Base-by-base conservation (phyloP, 2,329 filamentous ascomycete genomes). In the Fusarium napiforme region DNA sequence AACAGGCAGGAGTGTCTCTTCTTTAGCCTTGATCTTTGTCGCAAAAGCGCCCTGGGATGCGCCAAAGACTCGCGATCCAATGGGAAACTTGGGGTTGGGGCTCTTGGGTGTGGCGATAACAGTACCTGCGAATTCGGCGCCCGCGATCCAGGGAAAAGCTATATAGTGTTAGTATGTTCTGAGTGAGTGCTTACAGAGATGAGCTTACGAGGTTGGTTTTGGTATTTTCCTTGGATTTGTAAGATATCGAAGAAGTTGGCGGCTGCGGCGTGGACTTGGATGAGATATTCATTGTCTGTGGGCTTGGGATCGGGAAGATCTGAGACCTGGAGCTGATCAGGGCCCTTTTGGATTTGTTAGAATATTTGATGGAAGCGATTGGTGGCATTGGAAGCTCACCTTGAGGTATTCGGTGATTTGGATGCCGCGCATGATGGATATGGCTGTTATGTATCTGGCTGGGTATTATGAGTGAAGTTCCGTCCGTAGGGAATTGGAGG, bases 231-330 rank as follows among this genome's bases (percentile, higher is more conserved):
- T 79, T 94, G 92, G 79, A 98, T 94, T 81, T 98, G 96, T 61
- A 98, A 90, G 65, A 97, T 93, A 82, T 98, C 96, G 86, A 98
- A 98, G 88, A 98, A 98, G 85, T 98, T 98, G 78, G 94, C 93
- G 26, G 94, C 96, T 1, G 93, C 89, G 52, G 96, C 94, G 83
- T 94, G 93, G 78, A 98, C 93, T 79, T 91, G 89, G 80, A 98
- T 93, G 72, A 97, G 87, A 81, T 98, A 98, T 84, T 97, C 90
- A 79, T 93, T 85, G 37, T 90, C 83, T 14, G 87, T 86, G 4
- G 95, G 93, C 3, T 85, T 84, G 2, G 94, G 95, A 60, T 95
- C 93, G 23, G 94, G 91, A 19, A 97, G 88, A 28, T 90, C 87
- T 23, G 90, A 88, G 74, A 97, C 92, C 70, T 86, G 88, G 81